Conservation (phyloP, 805 yeast genomes). For the Pichia heedii region DNA sequence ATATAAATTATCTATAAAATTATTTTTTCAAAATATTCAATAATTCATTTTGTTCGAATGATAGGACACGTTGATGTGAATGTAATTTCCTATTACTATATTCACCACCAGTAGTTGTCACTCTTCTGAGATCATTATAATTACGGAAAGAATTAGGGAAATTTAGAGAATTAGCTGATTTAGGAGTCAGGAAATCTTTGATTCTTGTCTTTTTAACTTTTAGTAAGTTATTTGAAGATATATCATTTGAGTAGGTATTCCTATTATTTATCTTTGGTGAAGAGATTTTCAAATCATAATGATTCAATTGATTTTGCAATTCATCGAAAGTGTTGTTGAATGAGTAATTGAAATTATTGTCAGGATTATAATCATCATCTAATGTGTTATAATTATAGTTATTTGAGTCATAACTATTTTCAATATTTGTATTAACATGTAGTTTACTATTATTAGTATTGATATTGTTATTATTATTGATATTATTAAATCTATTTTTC, state of each 20-base stretch:
- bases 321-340: slow-evolving; percentile 26
- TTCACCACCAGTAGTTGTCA: not conserved
- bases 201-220: not conserved
- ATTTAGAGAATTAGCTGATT: not conserved
- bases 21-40: slow-evolving; percentile 34
- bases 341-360: slow-evolving; percentile 25
- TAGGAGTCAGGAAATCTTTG: too few relatives aligned
- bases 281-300: not conserved
- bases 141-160: not conserved
- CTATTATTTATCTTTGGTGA: not conserved
- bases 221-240: not conserved
- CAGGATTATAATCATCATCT: slow-evolving; percentile 26
- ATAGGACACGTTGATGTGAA: slow-evolving; percentile 29
- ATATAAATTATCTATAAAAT: not conserved
- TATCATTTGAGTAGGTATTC: too few relatives aligned
- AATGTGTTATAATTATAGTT: not conserved
- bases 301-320: slow-evolving; percentile 23
- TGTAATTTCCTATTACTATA: not conserved
- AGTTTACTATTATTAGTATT: too few relatives aligned
- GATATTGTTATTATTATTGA: too few relatives aligned
- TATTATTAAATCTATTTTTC: not conserved
- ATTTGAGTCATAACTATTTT: not conserved
- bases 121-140: not conserved
- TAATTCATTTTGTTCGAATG: slow-evolving; percentile 46
- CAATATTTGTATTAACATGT: not conserved